These are phyloP conservation scores for Coprinellus micaceus DNA, from an alignment of 768 basidiomycete species.

Conservation along the genomic window DNA sequence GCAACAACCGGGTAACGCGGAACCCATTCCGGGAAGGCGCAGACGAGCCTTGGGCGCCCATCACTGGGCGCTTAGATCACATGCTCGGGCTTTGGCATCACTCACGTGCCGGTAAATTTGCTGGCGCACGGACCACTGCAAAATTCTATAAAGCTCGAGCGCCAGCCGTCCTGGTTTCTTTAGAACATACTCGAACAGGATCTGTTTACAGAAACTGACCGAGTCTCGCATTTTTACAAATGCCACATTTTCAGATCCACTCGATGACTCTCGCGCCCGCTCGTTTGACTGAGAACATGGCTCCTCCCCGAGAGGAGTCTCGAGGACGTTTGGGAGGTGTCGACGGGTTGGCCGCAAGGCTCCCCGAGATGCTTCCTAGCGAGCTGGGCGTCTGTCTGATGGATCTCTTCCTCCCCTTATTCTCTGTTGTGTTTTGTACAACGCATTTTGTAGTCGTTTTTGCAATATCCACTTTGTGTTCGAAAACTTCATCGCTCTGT, in stretches of 20 bases:
- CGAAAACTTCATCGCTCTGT: too few species aligned
- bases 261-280: conserved; percentile 64
- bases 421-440: background rate
- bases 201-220: conserved; percentile 81
- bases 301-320: conserved; percentile 31
- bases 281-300: conserved; percentile 69
- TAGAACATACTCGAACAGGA: conserved; percentile 80
- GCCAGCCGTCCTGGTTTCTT: conserved; percentile 28
- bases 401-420: conserved; percentile 33
- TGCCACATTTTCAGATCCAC: conserved; percentile 69
- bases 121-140: conserved; percentile 28
- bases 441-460: background rate
- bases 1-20: too few species aligned
- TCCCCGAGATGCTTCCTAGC: conserved; percentile 37
- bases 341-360: conserved; percentile 23
- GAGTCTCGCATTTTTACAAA: conserved; percentile 78
- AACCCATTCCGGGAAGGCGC: too few species aligned
- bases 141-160: conserved; percentile 22
- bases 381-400: conserved; percentile 62
- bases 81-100: too few species aligned
- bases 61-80: too few species aligned
- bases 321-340: conserved; percentile 61
- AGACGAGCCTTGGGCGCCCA: too few species aligned
- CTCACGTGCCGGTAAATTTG: too few species aligned
- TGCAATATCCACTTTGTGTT: background rate